phyloP scores from a whole-genome alignment of 331 rosid species.

The Malus hybrid region DNA sequence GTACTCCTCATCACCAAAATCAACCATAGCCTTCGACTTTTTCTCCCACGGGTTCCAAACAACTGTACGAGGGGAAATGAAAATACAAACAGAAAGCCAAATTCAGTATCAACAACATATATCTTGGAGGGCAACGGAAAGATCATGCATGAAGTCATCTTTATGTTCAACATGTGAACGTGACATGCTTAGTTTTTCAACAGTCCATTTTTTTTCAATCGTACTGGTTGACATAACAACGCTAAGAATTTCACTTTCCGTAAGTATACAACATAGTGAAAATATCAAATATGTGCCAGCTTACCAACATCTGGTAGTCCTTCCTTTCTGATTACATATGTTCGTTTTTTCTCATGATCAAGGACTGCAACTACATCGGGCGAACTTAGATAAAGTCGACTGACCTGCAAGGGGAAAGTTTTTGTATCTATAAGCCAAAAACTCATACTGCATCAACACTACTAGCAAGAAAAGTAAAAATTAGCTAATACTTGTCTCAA shows the following conservation, averaged over 20 bases:
- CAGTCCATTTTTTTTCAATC: no score
- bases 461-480: not conserved
- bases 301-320: constrained; percentile 92
- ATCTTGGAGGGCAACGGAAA: no score
- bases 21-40: constrained; percentile 68
- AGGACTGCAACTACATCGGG: constrained; percentile 67
- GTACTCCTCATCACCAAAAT: constrained; percentile 83
- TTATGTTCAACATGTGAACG: not conserved
- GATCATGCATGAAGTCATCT: not conserved
- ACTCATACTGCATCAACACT: not conserved
- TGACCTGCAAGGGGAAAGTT: constrained; percentile 43
- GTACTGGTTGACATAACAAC: no score
- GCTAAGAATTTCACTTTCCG: not conserved
- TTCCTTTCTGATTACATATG: constrained; percentile 69
- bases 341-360: constrained; percentile 76
- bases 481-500: not conserved
- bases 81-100: not conserved
- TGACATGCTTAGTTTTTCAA: not conserved
- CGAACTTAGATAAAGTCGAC: constrained; percentile 76
- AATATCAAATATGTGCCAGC: constrained; percentile 6
- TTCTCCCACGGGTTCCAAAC: constrained; percentile 99
- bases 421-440: not conserved
- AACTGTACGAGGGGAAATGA: constrained; percentile 21
- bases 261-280: no score
- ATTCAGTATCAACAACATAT: not conserved